Evolutionary conservation across 495 filamentous ascomycete genomes (phyloP), one percentile per base, ranked within the genome.

Genomic region (Xylaria flabelliformis): DNA sequence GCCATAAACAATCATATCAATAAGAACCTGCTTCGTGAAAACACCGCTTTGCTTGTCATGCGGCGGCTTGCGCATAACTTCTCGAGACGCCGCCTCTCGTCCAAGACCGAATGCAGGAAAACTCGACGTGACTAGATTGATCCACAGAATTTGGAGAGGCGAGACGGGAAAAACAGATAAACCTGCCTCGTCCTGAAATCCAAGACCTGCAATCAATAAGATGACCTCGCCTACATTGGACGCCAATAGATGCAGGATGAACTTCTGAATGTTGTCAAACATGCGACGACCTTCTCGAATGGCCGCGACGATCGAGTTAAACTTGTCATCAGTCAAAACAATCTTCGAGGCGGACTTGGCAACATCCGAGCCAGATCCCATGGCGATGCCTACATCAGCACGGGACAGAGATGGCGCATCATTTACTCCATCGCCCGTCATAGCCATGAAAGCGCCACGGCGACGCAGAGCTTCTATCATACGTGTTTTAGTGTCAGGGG

Each of bases 331-430:
- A 0, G 93, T 95, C 26, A 97, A 82, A 13, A 97, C 93, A 77
- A 97, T 94, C 78, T 95, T 94, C 4, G 93, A 90, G 2, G 93
- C 93, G 44, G 92, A 92, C 78, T 95, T 97, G 34, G 94, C 94
- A n/a, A 97, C 94, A 73, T 97, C 94, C 32, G 91, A 94, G 5
- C 94, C 94, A 56, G 90, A 88, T 17, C 93, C 93, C 92, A 95
- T 95, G 26, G 93, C 93, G 70, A 96, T 96, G 36, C 93, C 93
- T 9, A 95, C 92, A 74, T 96, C 93, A 4, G 93, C 91, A 29
- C 88, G 84, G 71, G 91, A 91, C 36, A 97, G 83, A 13, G 91
- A 92, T 0, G 93, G 93, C 0, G 92, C 92, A 73, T 97, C 93
- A 74, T 97, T 97, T 62, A 97, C 93, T 6, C 93, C 93, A 76